These are phyloP conservation scores for Thielaviopsis ethacetica DNA, from an alignment of 2,329 filamentous ascomycete species.

Conservation along the genomic window DNA sequence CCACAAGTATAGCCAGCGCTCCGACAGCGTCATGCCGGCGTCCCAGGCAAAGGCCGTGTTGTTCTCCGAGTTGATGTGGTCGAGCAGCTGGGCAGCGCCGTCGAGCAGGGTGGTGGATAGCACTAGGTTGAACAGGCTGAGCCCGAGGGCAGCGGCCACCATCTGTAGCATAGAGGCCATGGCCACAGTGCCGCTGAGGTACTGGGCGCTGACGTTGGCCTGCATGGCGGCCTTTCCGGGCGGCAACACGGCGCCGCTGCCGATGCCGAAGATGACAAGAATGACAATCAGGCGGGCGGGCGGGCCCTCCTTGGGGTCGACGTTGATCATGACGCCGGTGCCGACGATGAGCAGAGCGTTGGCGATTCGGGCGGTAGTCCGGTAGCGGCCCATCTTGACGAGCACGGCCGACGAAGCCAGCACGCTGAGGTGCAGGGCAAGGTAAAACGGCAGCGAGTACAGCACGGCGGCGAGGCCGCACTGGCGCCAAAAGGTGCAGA, in stretches of 20 bases:
- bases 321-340: background rate
- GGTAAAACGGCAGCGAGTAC: background rate
- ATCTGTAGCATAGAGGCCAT: constrained; percentile 1
- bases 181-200: background rate
- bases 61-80: too few relatives aligned
- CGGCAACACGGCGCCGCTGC: constrained; percentile 1
- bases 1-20: too few relatives aligned
- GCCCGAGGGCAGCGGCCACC: background rate
- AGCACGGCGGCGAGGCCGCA: background rate
- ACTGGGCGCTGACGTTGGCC: constrained; percentile 2
- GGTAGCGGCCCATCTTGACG: constrained; percentile 2
- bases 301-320: background rate
- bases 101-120: too few relatives aligned
- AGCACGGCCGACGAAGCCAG: background rate
- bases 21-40: too few relatives aligned
- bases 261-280: constrained; percentile 3
- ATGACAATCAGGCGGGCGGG: constrained; percentile 1
- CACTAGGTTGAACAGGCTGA: background rate
- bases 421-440: background rate
- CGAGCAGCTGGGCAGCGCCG: too few relatives aligned
- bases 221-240: constrained; percentile 2
- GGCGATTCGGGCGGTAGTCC: background rate
- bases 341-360: background rate
- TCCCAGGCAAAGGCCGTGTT: too few relatives aligned
- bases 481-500: background rate